Percentiles rank a stretch among this genome's conserved stretches.
Evolutionary conservation across 2,329 filamentous ascomycete species (phyloP).

Genomic region (Colletotrichum sp.): DNA sequence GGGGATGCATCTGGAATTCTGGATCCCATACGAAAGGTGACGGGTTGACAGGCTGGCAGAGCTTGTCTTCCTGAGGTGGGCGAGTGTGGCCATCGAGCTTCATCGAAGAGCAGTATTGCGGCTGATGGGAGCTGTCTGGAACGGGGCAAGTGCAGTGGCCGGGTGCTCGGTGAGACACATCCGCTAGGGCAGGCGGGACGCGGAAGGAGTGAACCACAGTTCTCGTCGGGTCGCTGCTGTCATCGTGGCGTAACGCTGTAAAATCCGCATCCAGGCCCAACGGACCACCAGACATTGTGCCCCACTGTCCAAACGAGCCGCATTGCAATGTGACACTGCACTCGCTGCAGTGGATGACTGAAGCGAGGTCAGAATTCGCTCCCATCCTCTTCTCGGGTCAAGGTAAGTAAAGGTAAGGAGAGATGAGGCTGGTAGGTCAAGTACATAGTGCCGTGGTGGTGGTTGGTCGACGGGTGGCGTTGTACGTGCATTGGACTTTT

Average conservation of each 20-base stretch:
- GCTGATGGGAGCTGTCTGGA: background rate
- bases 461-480: background rate
- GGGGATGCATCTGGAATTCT: background rate
- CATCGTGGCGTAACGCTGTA: background rate
- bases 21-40: background rate
- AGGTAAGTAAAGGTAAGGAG: background rate
- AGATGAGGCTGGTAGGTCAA: background rate
- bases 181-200: background rate
- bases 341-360: background rate
- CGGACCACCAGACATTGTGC: background rate
- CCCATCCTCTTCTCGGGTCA: background rate
- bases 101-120: background rate
- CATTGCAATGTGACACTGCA: background rate
- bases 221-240: background rate
- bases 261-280: background rate
- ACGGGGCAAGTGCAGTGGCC: background rate
- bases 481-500: background rate
- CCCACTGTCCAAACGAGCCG: background rate
- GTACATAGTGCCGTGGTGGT: background rate
- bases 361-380: background rate
- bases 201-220: background rate
- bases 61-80: background rate
- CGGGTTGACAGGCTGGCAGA: background rate
- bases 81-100: background rate
- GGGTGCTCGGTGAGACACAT: background rate